Percentiles rank a stretch among this genome's conserved stretches.
Conservation (phyloP, 1,139 yeast genomes). For the Hansenula sp. region DNA sequence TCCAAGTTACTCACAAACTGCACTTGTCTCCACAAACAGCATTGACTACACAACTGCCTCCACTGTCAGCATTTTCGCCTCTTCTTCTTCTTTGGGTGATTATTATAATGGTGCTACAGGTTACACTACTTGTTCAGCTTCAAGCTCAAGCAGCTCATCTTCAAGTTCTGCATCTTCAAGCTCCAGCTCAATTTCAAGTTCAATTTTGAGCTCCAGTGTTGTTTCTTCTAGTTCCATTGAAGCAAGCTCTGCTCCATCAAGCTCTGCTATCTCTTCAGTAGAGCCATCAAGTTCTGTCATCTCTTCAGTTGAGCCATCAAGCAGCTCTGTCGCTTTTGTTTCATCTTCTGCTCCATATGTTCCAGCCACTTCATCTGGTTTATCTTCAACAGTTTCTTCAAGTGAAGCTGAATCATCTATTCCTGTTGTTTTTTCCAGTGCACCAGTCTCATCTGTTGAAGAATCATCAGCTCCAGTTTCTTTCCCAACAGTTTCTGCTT, state of each 20-base stretch:
- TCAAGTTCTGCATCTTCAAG: background rate
- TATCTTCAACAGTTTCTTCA: background rate
- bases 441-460: background rate
- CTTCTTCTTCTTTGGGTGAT: conserved; percentile 2
- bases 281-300: background rate
- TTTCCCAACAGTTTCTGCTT: background rate
- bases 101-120: conserved; percentile 6
- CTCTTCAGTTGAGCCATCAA: background rate
- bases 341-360: background rate
- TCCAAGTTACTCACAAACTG: conserved; percentile 2
- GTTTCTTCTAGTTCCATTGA: background rate
- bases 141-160: background rate
- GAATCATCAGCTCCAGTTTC: background rate
- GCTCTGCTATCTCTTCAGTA: background rate
- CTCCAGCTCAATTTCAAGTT: background rate
- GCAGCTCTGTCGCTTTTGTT: background rate
- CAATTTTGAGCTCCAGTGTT: background rate
- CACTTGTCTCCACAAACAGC: background rate
- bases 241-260: background rate
- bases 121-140: conserved; percentile 3
- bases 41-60: conserved; percentile 2
- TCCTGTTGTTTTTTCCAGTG: too few species aligned
- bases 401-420: too few species aligned
- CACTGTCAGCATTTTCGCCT: conserved; percentile 3
- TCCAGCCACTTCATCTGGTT: background rate